A percentile compares a stretch with the other conserved stretches of the same genome.
Conservation (phyloP, 108 stramenopile species). For the Skeletonema menzelii region DNA sequence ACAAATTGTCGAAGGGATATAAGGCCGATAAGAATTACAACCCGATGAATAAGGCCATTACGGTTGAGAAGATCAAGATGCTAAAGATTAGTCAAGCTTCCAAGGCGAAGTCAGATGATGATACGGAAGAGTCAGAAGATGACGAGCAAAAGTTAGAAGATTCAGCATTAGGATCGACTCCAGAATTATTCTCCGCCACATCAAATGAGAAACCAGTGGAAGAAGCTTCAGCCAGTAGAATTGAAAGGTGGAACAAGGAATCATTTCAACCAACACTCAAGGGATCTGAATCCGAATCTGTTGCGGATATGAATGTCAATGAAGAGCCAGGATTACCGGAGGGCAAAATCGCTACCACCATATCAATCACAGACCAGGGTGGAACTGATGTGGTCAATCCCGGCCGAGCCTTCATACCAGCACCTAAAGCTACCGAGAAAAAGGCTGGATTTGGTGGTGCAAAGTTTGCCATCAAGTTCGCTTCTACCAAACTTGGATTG, state of each 20-base stretch:
- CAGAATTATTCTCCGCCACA: not conserved
- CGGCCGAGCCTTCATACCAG: not conserved
- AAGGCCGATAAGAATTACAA: not conserved
- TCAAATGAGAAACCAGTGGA: not conserved
- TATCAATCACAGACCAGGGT: not conserved
- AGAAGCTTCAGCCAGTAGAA: not conserved
- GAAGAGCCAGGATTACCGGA: not conserved
- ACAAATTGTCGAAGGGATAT: not conserved
- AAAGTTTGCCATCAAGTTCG: not conserved
- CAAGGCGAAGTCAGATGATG: not conserved
- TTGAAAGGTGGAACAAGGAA: not conserved
- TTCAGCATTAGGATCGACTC: not conserved
- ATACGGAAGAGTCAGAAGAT: not conserved
- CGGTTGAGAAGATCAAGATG: not conserved
- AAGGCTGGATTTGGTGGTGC: not conserved
- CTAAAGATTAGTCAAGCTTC: not conserved
- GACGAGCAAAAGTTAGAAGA: not conserved
- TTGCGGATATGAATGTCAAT: not conserved
- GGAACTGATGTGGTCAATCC: not conserved
- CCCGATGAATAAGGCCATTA: not conserved
- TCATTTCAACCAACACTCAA: not conserved
- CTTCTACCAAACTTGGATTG: not conserved
- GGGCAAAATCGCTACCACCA: conserved; percentile 1
- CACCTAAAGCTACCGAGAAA: not conserved
- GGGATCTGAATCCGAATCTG: not conserved